A percentile compares a stretch with the other conserved stretches of the same genome.
These are phyloP conservation scores for Ustilago cynodontis DNA, from an alignment of 1,284 basidiomycete species.

Conservation along the genomic window DNA sequence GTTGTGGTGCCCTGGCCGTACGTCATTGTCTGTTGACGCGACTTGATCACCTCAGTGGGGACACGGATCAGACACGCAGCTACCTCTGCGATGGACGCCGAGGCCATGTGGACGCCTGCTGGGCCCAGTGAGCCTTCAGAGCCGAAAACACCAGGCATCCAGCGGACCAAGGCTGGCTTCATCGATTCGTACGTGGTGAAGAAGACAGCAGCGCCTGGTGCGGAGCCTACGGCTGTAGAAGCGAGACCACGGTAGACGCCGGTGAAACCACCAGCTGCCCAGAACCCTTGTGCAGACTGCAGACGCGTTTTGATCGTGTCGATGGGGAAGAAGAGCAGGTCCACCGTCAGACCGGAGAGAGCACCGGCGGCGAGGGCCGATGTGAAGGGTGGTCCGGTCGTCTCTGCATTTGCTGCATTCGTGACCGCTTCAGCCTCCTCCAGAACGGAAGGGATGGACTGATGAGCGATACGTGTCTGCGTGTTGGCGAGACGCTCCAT, in stretches of 20 bases:
- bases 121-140: constrained; percentile 45
- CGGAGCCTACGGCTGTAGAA: constrained; percentile 93
- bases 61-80: constrained; percentile 92
- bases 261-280: constrained; percentile 85
- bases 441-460: constrained; percentile 36
- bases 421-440: constrained; percentile 17
- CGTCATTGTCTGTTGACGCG: constrained; percentile 80
- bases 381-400: constrained; percentile 30
- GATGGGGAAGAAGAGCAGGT: constrained; percentile 94
- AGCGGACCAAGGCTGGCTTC: constrained; percentile 75
- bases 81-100: constrained; percentile 70
- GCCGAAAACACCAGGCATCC: constrained; percentile 33
- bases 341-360: constrained; percentile 71
- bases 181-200: constrained; percentile 94
- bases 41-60: constrained; percentile 93
- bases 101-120: constrained; percentile 70
- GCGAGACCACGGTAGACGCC: constrained; percentile 95
- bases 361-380: constrained; percentile 59
- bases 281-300: constrained; percentile 88
- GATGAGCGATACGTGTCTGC: constrained; percentile 26
- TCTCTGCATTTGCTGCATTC: neutral
- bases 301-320: constrained; percentile 96
- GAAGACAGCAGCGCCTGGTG: constrained; percentile 94
- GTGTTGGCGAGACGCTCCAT: constrained; percentile 14
- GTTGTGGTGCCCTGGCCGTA: constrained; percentile 76